A percentile compares a stretch with the other conserved stretches of the same genome.
Evolutionary conservation across 164 flowering plant genomes (phyloP).

Genomic region (Warburgia ugandensis): DNA sequence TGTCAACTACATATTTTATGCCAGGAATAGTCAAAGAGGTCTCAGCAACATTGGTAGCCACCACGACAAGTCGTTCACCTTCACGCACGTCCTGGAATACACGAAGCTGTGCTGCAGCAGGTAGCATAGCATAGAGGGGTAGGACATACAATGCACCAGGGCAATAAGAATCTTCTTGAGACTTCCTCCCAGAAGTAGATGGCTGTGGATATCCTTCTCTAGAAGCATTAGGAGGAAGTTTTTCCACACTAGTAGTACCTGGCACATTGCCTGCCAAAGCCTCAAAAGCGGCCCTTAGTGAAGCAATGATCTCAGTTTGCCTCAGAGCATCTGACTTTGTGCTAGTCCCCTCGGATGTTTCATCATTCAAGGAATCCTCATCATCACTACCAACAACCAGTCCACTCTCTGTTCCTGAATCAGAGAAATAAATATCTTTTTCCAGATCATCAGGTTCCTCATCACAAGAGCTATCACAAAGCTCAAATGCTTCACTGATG

Average conservation of each 20-base stretch:
- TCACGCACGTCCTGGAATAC: constrained; percentile 73
- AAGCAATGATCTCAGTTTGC: constrained; percentile 38
- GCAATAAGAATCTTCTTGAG: constrained; percentile 9
- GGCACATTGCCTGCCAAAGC: constrained; percentile 45
- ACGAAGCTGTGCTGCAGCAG: constrained; percentile 77
- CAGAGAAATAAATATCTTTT: constrained; percentile 36
- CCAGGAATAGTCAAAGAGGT: constrained; percentile 98
- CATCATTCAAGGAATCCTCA: constrained; percentile 15
- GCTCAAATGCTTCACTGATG: constrained; percentile 70
- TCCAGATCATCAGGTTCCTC: constrained; percentile 39
- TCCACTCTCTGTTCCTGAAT: constrained; percentile 61
- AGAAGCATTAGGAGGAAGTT: constrained; percentile 3
- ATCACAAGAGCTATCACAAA: constrained; percentile 34
- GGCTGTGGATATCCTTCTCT: constrained; percentile 15
- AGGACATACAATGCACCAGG: constrained; percentile 50
- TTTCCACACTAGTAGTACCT: constrained; percentile 12
- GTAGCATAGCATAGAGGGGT: constrained; percentile 96
- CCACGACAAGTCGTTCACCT: constrained; percentile 87
- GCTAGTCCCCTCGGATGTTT: constrained; percentile 18
- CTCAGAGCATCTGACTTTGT: constrained; percentile 27
- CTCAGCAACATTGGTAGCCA: constrained; percentile 98
- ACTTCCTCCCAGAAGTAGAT: constrained; percentile 13
- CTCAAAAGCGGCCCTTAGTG: constrained; percentile 79
- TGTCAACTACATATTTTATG: constrained; percentile 92
- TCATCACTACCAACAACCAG: constrained; percentile 26